Conservation (phyloP, 1,284 basidiomycete genomes). For the Ustilago trichophora region DNA sequence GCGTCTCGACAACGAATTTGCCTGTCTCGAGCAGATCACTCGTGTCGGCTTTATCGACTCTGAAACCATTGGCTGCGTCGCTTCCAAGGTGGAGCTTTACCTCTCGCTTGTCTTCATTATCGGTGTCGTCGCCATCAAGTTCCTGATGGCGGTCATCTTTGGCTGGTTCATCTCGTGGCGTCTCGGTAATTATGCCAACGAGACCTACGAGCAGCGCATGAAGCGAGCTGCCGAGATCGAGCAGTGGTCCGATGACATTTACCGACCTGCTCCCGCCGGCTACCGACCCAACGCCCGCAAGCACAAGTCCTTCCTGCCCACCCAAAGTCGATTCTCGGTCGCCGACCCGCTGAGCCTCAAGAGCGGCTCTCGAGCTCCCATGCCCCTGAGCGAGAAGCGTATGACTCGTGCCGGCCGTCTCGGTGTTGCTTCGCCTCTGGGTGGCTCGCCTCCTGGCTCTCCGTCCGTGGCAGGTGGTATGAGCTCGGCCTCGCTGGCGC, state of each 20-base stretch:
- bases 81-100: slow-evolving; percentile 91
- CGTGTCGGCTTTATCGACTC: slow-evolving; percentile 94
- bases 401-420: slow-evolving; percentile 44
- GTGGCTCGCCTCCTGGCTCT: slow-evolving; percentile 77
- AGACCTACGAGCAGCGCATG: slow-evolving; percentile 93
- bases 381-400: slow-evolving; percentile 48
- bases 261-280: slow-evolving; percentile 87
- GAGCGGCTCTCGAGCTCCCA: slow-evolving; percentile 32
- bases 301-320: slow-evolving; percentile 78
- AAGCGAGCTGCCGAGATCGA: slow-evolving; percentile 89
- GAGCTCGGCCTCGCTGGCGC: slow-evolving; percentile 79
- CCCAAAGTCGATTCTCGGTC: slow-evolving; percentile 71
- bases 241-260: slow-evolving; percentile 95
- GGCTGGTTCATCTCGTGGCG: slow-evolving; percentile 96
- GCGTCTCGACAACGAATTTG: slow-evolving; percentile 73
- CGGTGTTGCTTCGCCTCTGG: slow-evolving; percentile 49
- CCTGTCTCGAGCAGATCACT: slow-evolving; percentile 85
- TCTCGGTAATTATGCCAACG: slow-evolving; percentile 89
- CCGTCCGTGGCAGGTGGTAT: slow-evolving; percentile 78
- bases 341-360: slow-evolving; percentile 55
- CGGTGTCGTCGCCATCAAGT: slow-evolving; percentile 93
- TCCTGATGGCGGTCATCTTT: slow-evolving; percentile 95
- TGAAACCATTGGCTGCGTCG: slow-evolving; percentile 91
- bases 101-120: slow-evolving; percentile 96
- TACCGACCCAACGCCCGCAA: slow-evolving; percentile 81